Percentiles rank a stretch among this genome's conserved stretches.
Conservation (phyloP, 768 basidiomycete species). For the Auricularia auricula-judae region DNA sequence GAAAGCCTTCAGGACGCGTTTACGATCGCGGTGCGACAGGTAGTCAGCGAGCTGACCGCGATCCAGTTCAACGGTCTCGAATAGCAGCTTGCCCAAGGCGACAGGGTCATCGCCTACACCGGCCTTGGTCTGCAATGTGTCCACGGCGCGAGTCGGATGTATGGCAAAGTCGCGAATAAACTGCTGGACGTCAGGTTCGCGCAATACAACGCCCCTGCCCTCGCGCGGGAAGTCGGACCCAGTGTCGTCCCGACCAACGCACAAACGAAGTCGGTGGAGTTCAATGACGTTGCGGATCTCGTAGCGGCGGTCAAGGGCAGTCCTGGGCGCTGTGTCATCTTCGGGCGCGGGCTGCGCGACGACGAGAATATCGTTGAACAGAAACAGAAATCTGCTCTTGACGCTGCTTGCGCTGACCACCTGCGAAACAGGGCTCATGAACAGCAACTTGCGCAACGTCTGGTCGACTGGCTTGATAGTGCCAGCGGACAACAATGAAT, state of each 20-base stretch:
- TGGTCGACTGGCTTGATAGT: constrained; percentile 42
- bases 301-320: constrained; percentile 60
- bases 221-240: constrained; percentile 25
- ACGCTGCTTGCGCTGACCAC: constrained; percentile 89
- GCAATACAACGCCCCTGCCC: constrained; percentile 35
- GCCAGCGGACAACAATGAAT: neutral
- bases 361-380: constrained; percentile 93
- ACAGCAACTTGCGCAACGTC: constrained; percentile 74
- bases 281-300: constrained; percentile 84
- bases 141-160: constrained; percentile 72
- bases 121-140: constrained; percentile 53
- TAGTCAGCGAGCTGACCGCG: constrained; percentile 75
- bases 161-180: constrained; percentile 74
- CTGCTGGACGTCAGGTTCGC: constrained; percentile 52
- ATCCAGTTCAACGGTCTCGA: constrained; percentile 78
- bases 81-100: constrained; percentile 68
- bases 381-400: constrained; percentile 91
- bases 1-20: constrained; percentile 68
- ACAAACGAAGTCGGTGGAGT: constrained; percentile 47
- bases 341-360: constrained; percentile 81
- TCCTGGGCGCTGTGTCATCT: constrained; percentile 40
- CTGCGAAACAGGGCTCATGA: constrained; percentile 82
- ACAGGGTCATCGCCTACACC: constrained; percentile 52
- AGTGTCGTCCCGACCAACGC: constrained; percentile 5
- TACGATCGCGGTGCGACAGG: constrained; percentile 62